Conservation (phyloP, 2,329 filamentous ascomycete species). For the Graphilbum fragrans region DNA sequence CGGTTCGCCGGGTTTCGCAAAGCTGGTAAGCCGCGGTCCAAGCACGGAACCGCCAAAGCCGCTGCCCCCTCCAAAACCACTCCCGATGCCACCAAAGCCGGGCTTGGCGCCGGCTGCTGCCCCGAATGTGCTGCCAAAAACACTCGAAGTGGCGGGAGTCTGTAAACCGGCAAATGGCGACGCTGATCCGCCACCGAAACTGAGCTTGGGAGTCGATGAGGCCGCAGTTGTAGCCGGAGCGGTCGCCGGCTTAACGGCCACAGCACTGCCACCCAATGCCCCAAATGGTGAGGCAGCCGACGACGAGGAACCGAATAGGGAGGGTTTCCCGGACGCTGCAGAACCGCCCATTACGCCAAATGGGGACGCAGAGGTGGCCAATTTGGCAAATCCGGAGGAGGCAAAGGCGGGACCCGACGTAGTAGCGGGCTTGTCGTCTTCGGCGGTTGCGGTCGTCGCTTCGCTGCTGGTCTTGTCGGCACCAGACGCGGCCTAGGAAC, state of each 20-base stretch:
- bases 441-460: constrained; percentile 14
- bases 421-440: constrained; percentile 2
- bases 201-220: constrained; percentile 30
- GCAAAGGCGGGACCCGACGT: constrained; percentile 54
- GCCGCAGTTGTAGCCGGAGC: constrained; percentile 17
- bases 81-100: constrained; percentile 22
- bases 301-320: constrained; percentile 35
- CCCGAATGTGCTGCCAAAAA: constrained; percentile 35
- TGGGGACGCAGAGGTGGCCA: constrained; percentile 50
- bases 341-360: constrained; percentile 44
- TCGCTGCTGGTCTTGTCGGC: constrained; percentile 3
- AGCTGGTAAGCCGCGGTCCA: constrained; percentile 46
- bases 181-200: constrained; percentile 28
- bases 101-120: constrained; percentile 36
- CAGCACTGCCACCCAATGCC: constrained; percentile 18
- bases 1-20: constrained; percentile 50
- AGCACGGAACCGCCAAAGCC: constrained; percentile 24
- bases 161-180: constrained; percentile 33
- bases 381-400: constrained; percentile 54
- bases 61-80: constrained; percentile 33
- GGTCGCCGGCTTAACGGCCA: constrained; percentile 16
- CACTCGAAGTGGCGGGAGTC: constrained; percentile 3
- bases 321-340: constrained; percentile 30
- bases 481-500: no score
- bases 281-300: constrained; percentile 25